Evolutionary conservation across 495 filamentous ascomycete genomes (phyloP), one percentile per base, ranked within the genome.

Genomic region (Chaetomium tenue): DNA sequence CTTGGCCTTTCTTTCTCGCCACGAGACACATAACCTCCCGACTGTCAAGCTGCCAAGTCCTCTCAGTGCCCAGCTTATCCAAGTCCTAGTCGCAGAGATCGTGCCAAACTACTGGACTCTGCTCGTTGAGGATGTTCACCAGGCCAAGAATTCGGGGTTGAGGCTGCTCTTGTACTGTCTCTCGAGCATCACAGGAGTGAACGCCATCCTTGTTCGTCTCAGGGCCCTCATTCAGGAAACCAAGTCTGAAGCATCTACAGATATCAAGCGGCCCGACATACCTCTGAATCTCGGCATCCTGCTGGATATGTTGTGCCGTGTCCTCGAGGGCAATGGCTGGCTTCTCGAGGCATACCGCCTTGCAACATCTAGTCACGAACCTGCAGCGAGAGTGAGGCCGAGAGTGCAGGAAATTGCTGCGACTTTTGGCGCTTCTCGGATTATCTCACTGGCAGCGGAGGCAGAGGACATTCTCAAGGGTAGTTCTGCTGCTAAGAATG

Each of bases 51-150:
- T 77, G n/a, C 87, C 90, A 50, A 81, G 80, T 46, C 86, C 91
- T 3, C 75, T 83, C 66, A 77, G 84, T 58, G 83, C 91, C 6
- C 88, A 91, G 69, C 83, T 96, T 7, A 77, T 92, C 54, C 86
- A 88, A 70, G 73, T 81, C 12, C 76, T 97, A 67, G 84, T 91
- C 62, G 85, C 78, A 42, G 83, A 84, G 42, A 90, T 88, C 46
- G 78, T 93, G 7, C 88, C 90, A 6, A 87, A 90, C 67, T 91
- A 90, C 74, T 97, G 92, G 92, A 63, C 76, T n/a, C 66, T 83
- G 33, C 66, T 91, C 30, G 74, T 80, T 60, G 76, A 81, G 64
- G 78, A 79, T 60, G 77, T 76, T 16, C 68, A 58, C 13, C 56
- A 69, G 37, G 40, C 48, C 25, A 62, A 64, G 33, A 63, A 64